Base-by-base conservation (phyloP, 2,329 filamentous ascomycete species). In the Ampelomyces quisqualis region DNA sequence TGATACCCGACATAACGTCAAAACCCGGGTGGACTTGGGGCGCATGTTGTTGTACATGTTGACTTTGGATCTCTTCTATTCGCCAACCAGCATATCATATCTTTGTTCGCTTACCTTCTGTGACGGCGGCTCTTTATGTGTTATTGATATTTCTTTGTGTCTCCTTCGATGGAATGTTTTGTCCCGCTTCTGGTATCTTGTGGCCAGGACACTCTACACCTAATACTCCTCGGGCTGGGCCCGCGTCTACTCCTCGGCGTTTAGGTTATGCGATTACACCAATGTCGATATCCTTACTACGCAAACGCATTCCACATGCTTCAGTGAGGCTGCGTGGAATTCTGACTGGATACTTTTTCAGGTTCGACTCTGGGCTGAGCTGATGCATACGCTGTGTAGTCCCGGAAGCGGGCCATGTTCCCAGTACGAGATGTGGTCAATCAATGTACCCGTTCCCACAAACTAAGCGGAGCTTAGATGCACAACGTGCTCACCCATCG, bases 211-310 rank as follows among this genome's bases (percentile, higher is more conserved):
- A 31, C 31, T 27, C 22, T 49, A 34, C 24, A 53, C 47, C 46
- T 60, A 60, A 60, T 58, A 45, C 46, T 60, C 57, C 49, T 39
- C 43, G 53, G 57, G 57, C 57, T 52, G 53, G 55, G 51, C 45
- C 53, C 56, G 31, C 32, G 48, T 40, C 50, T 34, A 39, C 45
- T 46, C 43, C 35, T 38, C 38, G 44, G 49, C 48, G 40, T 54
- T 47, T 33, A 33, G 43, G 44, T 44, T 19, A 30, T 39, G 36
- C 38, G 34, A 52, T 44, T 27, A 43, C 46, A 38, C 47, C 27
- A 34, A 38, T 45, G 27, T 34, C 23, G 19, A 13, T 38, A 38
- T 17, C 19, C 28, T 13, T 22, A 23, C 14, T 17, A 22, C 24
- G 27, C 15, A 10, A 11, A 17, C 31, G 27, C 15, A 27, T 22